A percentile compares a stretch with the other conserved stretches of the same genome.
phyloP scores from a whole-genome alignment of 2,329 filamentous ascomycete species.

The Dothideomycetidae sp. region DNA sequence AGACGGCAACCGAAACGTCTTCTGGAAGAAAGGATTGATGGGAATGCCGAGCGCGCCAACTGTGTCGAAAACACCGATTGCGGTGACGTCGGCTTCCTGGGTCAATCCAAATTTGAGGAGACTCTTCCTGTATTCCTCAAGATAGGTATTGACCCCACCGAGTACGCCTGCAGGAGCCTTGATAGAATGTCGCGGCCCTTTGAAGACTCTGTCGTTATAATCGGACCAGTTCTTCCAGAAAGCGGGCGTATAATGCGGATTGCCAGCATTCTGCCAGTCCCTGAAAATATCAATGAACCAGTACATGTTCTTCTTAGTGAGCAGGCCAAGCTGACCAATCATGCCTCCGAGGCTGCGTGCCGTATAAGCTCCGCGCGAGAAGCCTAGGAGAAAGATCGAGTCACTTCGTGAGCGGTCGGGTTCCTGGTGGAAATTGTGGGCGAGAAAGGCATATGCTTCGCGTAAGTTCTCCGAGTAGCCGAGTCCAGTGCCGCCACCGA shows the following conservation, averaged over 20 bases:
- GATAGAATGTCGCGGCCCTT: slow-evolving; percentile 3
- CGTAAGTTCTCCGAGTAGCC: slow-evolving; percentile 34
- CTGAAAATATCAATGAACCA: slow-evolving; percentile 18
- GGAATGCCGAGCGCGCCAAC: slow-evolving; percentile 28
- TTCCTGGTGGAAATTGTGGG: slow-evolving; percentile 37
- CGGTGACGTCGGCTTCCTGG: slow-evolving; percentile 25
- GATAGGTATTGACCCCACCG: slow-evolving; percentile 8
- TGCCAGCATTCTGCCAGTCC: slow-evolving; percentile 19
- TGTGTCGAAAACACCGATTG: slow-evolving; percentile 37
- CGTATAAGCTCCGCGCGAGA: slow-evolving; percentile 30
- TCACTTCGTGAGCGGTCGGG: slow-evolving; percentile 17
- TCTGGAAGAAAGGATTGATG: slow-evolving; percentile 21
- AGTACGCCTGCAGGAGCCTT: slow-evolving; percentile 7
- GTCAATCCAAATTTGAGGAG: slow-evolving; percentile 12
- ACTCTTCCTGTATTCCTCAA: slow-evolving; percentile 12
- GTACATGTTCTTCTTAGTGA: slow-evolving; percentile 19
- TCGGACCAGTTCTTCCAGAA: slow-evolving; percentile 11
- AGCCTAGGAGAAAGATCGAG: slow-evolving; percentile 31
- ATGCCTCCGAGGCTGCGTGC: slow-evolving; percentile 27
- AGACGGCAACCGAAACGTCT: slow-evolving; percentile 15
- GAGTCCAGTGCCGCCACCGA: slow-evolving; percentile 20
- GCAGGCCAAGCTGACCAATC: slow-evolving; percentile 28
- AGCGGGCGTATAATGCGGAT: slow-evolving; percentile 10
- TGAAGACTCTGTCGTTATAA: slow-evolving; percentile 7
- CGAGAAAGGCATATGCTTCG: slow-evolving; percentile 47